Conservation (phyloP, 2,329 filamentous ascomycete genomes). For the Nigrospora oryzae region DNA sequence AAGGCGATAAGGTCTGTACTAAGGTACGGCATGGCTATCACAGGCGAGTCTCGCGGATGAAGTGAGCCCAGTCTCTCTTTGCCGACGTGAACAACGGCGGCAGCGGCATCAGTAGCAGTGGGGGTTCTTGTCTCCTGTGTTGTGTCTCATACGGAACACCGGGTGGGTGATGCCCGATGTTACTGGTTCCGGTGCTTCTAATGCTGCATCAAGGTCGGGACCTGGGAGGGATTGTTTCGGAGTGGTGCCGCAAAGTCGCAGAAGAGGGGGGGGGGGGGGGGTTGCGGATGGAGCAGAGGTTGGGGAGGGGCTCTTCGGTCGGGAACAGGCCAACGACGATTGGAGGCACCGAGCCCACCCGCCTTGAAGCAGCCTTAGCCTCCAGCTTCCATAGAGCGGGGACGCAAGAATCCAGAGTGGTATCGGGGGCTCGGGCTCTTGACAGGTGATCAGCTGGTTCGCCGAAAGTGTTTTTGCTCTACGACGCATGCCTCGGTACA, state of each 20-base stretch:
- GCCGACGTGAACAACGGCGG: too few relatives aligned
- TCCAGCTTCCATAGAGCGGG: too few relatives aligned
- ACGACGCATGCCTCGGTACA: neutral
- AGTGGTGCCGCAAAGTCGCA: neutral
- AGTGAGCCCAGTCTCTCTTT: too few relatives aligned
- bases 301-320: neutral
- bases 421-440: too few relatives aligned
- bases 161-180: neutral
- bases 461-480: neutral
- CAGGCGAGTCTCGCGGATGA: too few relatives aligned
- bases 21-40: too few relatives aligned
- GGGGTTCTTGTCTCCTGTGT: neutral
- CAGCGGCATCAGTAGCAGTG: neutral
- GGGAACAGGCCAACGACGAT: too few relatives aligned
- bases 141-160: neutral
- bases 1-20: too few relatives aligned
- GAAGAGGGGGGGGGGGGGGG: neutral
- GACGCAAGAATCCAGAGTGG: too few relatives aligned
- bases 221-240: constrained; percentile 1
- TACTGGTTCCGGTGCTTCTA: neutral
- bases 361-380: too few relatives aligned
- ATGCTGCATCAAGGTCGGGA: neutral
- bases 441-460: too few relatives aligned
- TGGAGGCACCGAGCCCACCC: too few relatives aligned
- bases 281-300: constrained; percentile 2